phyloP scores from a whole-genome alignment of 2,329 filamentous ascomycete genomes.

The Phoma sp. region DNA sequence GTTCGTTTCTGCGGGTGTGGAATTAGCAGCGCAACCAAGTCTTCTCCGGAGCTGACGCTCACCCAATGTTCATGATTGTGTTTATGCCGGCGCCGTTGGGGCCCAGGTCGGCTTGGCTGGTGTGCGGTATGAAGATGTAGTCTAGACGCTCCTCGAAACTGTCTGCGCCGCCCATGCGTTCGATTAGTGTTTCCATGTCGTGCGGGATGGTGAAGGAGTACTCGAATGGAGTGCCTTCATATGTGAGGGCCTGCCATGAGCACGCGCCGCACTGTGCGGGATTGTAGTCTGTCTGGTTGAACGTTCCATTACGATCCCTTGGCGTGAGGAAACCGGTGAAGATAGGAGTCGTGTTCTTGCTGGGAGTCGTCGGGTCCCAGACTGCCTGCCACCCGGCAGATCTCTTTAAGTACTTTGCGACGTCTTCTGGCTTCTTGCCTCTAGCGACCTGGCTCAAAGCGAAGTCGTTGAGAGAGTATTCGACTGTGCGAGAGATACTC shows the following conservation, averaged over 20 bases:
- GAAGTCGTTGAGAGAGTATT: conserved; percentile 51
- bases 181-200: conserved; percentile 47
- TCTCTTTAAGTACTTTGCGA: conserved; percentile 47
- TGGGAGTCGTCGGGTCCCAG: conserved; percentile 23
- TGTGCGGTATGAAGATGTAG: conserved; percentile 46
- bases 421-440: conserved; percentile 46
- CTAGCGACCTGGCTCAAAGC: conserved; percentile 46
- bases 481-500: conserved; percentile 46
- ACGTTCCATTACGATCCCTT: conserved; percentile 22
- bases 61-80: conserved; percentile 59
- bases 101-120: conserved; percentile 41
- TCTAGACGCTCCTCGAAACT: conserved; percentile 47
- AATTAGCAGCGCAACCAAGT: not conserved
- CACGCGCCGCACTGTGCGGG: conserved; percentile 47
- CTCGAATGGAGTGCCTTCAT: conserved; percentile 49
- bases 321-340: conserved; percentile 33
- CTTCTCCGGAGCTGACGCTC: too few relatives aligned
- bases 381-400: conserved; percentile 32
- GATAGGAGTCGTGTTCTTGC: conserved; percentile 28
- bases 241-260: conserved; percentile 45
- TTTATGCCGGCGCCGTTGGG: conserved; percentile 47
- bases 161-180: conserved; percentile 45
- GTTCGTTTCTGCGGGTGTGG: conserved; percentile 63
- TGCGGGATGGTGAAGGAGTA: conserved; percentile 50
- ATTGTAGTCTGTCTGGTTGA: conserved; percentile 40